Conservation (phyloP, 352 stramenopile species). For the Phytopythium cucurbitacearum region DNA sequence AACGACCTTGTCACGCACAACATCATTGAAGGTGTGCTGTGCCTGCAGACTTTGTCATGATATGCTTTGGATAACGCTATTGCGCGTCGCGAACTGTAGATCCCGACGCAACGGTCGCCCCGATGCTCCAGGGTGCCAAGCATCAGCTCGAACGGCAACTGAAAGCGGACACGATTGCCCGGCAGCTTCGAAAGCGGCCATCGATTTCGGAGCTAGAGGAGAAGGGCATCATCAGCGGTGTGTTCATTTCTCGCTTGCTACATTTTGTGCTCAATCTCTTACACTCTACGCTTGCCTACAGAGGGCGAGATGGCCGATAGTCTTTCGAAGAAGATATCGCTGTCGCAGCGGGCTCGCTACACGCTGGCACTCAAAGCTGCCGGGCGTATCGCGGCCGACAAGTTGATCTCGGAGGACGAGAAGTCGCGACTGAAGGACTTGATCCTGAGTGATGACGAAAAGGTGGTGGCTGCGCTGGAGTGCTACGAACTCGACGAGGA, state of each 20-base stretch:
- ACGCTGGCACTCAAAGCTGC: slow-evolving; percentile 77
- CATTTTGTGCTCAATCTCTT: slow-evolving; percentile 11
- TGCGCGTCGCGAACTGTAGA: slow-evolving; percentile 16
- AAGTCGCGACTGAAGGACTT: slow-evolving; percentile 81
- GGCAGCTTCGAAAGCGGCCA: slow-evolving; percentile 63
- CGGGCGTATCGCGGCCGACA: slow-evolving; percentile 72
- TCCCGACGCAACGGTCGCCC: slow-evolving; percentile 36
- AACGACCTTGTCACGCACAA: slow-evolving; percentile 74
- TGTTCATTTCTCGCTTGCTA: slow-evolving; percentile 6
- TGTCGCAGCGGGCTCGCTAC: slow-evolving; percentile 66
- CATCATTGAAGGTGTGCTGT: slow-evolving; percentile 54
- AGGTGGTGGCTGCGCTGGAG: slow-evolving; percentile 71
- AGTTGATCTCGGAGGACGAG: slow-evolving; percentile 72
- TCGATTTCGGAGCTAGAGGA: slow-evolving; percentile 71
- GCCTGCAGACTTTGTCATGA: neutral
- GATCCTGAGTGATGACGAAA: slow-evolving; percentile 77
- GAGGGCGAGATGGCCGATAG: slow-evolving; percentile 59
- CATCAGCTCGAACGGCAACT: slow-evolving; percentile 71
- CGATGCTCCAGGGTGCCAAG: slow-evolving; percentile 65
- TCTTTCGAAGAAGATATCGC: slow-evolving; percentile 34
- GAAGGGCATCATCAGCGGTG: slow-evolving; percentile 74
- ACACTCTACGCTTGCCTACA: slow-evolving; percentile 21
- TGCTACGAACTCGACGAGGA: slow-evolving; percentile 80
- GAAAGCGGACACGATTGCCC: slow-evolving; percentile 62
- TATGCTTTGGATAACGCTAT: neutral